A percentile compares a stretch with the other conserved stretches of the same genome.
Evolutionary conservation across 1,284 basidiomycete species (phyloP).

Genomic region (Ceratobasidium sp.): DNA sequence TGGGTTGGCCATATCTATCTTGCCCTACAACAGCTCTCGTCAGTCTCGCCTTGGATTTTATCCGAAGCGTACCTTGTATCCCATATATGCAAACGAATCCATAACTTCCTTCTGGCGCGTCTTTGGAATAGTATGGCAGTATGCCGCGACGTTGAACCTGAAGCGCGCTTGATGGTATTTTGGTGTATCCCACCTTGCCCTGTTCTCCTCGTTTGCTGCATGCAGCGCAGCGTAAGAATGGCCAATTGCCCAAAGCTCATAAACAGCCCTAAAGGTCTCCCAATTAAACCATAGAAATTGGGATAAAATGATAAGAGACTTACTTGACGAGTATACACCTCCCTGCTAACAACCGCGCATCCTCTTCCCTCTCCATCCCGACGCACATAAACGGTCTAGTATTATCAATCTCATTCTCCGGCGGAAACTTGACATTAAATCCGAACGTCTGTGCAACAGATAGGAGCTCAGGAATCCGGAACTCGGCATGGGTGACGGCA

Average conservation of each 20-base stretch:
- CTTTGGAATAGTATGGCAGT: conserved; percentile 79
- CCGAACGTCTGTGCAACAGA: conserved; percentile 75
- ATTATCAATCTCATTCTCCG: conserved; percentile 59
- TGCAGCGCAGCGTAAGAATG: conserved; percentile 78
- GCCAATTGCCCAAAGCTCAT: conserved; percentile 79
- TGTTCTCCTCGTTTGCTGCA: conserved; percentile 61
- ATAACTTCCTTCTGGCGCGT: conserved; percentile 74
- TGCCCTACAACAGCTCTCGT: conserved; percentile 64
- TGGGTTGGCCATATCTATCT: conserved; percentile 85
- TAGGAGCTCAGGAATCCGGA: conserved; percentile 81
- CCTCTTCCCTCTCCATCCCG: conserved; percentile 73
- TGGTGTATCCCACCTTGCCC: conserved; percentile 63
- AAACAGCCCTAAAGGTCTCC: conserved; percentile 72
- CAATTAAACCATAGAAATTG: background rate
- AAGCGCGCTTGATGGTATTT: conserved; percentile 75
- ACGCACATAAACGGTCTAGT: conserved; percentile 81
- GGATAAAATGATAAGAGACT: conserved; percentile 49
- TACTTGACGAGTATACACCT: conserved; percentile 89
- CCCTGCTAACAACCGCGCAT: conserved; percentile 77
- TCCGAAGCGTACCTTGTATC: conserved; percentile 52
- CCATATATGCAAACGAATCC: conserved; percentile 88
- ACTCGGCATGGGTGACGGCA: conserved; percentile 81
- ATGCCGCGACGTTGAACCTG: conserved; percentile 81
- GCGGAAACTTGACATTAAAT: conserved; percentile 64
- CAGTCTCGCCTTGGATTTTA: background rate